Percentiles rank a stretch among this genome's conserved stretches.
These are phyloP conservation scores for Lentinula raphanica DNA, from an alignment of 768 basidiomycete species.

Conservation along the genomic window DNA sequence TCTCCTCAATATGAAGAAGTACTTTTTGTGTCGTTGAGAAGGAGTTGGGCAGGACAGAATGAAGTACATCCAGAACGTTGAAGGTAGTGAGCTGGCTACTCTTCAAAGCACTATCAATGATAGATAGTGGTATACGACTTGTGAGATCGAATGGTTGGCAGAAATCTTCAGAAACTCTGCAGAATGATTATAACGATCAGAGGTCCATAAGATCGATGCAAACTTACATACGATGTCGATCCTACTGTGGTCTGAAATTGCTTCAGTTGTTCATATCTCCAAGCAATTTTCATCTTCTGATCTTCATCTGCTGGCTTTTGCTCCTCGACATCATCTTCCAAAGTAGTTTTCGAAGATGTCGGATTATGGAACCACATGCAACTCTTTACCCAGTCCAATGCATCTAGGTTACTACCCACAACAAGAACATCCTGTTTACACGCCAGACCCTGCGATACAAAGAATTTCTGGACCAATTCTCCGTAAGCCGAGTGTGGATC, in stretches of 20 bases:
- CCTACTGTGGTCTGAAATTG: constrained; percentile 83
- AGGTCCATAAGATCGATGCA: neutral
- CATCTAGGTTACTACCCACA: constrained; percentile 44
- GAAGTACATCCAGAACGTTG: neutral
- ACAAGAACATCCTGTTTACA: constrained; percentile 65
- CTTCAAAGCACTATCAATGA: constrained; percentile 39
- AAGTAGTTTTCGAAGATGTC: neutral
- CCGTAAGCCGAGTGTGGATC: constrained; percentile 85
- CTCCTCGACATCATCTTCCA: constrained; percentile 27
- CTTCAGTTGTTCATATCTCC: constrained; percentile 94
- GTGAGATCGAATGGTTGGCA: constrained; percentile 74
- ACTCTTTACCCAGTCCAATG: constrained; percentile 53
- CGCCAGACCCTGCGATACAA: constrained; percentile 80
- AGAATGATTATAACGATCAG: neutral
- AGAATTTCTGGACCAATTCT: constrained; percentile 83
- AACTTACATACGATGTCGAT: constrained; percentile 38
- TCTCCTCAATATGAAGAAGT: constrained; percentile 22
- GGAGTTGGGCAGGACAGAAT: neutral
- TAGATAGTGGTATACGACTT: constrained; percentile 46
- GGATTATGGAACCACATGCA: constrained; percentile 72
- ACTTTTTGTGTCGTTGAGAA: constrained; percentile 15
- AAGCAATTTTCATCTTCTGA: constrained; percentile 88
- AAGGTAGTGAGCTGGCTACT: constrained; percentile 34
- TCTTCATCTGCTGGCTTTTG: constrained; percentile 34
- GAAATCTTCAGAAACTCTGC: constrained; percentile 53